Conservation (phyloP, 345 rosid species). For the Eucalyptus curtisii region DNA sequence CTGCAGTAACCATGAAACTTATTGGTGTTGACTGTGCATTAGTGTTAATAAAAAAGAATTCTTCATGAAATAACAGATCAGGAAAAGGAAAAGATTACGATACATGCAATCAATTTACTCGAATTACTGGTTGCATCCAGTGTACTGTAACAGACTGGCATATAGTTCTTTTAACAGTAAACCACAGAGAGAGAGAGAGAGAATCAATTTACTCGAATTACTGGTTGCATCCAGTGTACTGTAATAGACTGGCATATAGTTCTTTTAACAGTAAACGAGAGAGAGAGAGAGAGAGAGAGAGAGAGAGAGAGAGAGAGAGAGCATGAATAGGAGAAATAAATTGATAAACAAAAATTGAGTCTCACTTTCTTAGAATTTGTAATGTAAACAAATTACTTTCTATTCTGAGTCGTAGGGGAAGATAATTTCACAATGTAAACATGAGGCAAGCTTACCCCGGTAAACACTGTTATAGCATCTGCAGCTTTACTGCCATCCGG, state of each 20-base stretch:
- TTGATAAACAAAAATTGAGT: neutral
- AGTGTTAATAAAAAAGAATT: neutral
- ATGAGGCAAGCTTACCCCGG: constrained; percentile 59
- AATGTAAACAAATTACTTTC: neutral
- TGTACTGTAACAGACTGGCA: neutral
- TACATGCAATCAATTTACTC: neutral
- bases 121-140: neutral
- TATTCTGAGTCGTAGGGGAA: neutral
- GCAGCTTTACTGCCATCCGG: constrained; percentile 41
- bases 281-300: neutral
- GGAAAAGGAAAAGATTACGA: neutral
- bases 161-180: neutral
- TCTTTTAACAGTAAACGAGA: neutral
- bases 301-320: neutral
- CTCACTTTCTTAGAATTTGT: neutral
- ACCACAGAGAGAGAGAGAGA: no score
- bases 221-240: neutral
- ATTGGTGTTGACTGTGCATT: neutral
- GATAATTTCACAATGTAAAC: neutral
- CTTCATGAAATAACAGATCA: neutral
- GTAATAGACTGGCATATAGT: neutral
- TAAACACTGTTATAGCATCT: constrained; percentile 71
- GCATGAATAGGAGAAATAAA: neutral
- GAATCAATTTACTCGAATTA: neutral
- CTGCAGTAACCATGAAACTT: neutral